Conservation (phyloP, 2,329 filamentous ascomycete species). For the Pestalotiopsis fici region DNA sequence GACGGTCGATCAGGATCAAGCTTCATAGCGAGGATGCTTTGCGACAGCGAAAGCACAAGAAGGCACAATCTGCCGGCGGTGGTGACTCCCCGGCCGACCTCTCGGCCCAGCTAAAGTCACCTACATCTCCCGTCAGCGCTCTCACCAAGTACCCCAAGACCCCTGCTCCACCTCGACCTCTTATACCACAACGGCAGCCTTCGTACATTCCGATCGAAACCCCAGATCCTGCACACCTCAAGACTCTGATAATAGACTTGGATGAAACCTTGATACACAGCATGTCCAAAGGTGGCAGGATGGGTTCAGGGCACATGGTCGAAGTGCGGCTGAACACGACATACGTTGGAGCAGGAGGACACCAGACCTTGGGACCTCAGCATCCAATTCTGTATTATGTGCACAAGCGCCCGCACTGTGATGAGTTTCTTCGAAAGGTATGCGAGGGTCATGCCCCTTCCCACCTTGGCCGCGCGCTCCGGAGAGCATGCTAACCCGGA, state of each 20-base stretch:
- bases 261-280: conserved; percentile 98
- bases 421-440: conserved; percentile 89
- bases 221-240: conserved; percentile 65
- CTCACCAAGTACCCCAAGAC: conserved; percentile 90
- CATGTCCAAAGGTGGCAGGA: conserved; percentile 92
- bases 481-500: background rate
- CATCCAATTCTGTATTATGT: conserved; percentile 99
- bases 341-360: conserved; percentile 66
- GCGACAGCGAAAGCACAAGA: conserved; percentile 71
- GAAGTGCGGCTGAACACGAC: conserved; percentile 87
- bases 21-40: conserved; percentile 76
- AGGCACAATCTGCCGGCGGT: conserved; percentile 52
- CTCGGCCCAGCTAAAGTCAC: conserved; percentile 87
- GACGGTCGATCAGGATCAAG: conserved; percentile 88
- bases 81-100: conserved; percentile 49
- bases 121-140: conserved; percentile 77
- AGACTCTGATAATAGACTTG: conserved; percentile 92
- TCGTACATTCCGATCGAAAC: conserved; percentile 74
- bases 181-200: conserved; percentile 86
- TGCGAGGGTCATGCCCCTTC: conserved; percentile 13
- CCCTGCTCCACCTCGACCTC: conserved; percentile 82
- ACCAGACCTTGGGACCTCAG: conserved; percentile 73
- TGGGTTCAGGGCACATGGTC: conserved; percentile 98
- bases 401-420: conserved; percentile 94
- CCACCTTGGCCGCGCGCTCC: no score